phyloP scores from a whole-genome alignment of 805 yeast species.

The Barnettozyma salicaria region DNA sequence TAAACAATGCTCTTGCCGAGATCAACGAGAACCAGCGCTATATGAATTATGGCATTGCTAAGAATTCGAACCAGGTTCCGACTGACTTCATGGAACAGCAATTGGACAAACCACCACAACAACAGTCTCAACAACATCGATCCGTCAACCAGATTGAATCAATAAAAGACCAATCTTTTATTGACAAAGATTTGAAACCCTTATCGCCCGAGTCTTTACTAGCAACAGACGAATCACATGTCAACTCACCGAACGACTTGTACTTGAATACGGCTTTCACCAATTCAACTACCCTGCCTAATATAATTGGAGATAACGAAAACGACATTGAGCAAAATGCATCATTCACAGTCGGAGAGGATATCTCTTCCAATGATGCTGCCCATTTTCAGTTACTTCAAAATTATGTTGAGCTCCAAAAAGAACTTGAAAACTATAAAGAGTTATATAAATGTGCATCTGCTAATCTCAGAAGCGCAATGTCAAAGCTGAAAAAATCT shows the following conservation, averaged over 20 bases:
- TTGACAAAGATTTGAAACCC: no score
- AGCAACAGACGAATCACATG: constrained; percentile 27
- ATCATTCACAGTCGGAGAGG: no score
- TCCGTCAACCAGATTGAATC: no score
- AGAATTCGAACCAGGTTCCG: neutral
- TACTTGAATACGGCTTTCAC: neutral
- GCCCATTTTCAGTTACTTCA: constrained; percentile 2
- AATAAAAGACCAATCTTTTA: no score
- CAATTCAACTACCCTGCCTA: neutral
- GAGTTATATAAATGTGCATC: constrained; percentile 30
- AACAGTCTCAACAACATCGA: no score
- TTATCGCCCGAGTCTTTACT: constrained; percentile 34
- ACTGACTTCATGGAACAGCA: no score
- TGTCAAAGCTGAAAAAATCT: constrained; percentile 31
- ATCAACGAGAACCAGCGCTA: constrained; percentile 10
- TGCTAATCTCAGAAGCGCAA: constrained; percentile 28
- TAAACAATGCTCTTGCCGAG: constrained; percentile 14
- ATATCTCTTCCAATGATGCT: no score
- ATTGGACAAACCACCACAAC: no score
- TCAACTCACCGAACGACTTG: constrained; percentile 17
- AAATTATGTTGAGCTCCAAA: constrained; percentile 1
- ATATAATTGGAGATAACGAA: no score
- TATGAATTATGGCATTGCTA: neutral
- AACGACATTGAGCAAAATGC: no score
- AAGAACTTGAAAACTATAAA: constrained; percentile 24